phyloP scores from a whole-genome alignment of 176 grass and related monocot species.

The Rhynchospora tenuis region DNA sequence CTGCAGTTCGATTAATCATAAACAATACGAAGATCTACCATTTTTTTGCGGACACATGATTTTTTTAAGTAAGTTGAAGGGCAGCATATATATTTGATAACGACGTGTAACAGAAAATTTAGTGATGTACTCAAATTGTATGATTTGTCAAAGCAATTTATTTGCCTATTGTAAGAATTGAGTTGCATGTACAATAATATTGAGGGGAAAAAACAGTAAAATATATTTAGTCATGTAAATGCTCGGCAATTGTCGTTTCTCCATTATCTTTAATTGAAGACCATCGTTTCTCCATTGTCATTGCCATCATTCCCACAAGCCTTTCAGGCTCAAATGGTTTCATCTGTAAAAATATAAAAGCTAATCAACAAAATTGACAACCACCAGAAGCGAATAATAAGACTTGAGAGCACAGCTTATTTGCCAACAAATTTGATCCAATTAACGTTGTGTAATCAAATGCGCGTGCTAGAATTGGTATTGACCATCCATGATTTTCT shows the following conservation, averaged over 20 bases:
- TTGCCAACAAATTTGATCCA: neutral
- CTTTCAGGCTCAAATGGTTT: too few relatives aligned
- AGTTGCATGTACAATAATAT: neutral
- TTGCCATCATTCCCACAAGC: too few relatives aligned
- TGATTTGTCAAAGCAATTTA: neutral
- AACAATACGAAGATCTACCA: constrained; percentile 54
- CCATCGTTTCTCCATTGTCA: too few relatives aligned
- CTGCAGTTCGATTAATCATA: constrained; percentile 47
- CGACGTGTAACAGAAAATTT: neutral
- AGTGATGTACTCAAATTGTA: neutral
- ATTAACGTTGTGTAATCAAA: neutral
- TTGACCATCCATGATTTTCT: too few relatives aligned
- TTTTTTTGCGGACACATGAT: constrained; percentile 53
- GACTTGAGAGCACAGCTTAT: neutral
- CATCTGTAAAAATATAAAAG: too few relatives aligned
- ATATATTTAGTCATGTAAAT: too few relatives aligned
- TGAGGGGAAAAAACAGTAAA: too few relatives aligned
- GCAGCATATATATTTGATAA: neutral
- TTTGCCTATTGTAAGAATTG: neutral
- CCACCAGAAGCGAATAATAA: neutral
- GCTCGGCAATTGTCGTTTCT: too few relatives aligned
- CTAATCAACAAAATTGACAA: too few relatives aligned
- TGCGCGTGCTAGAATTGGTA: too few relatives aligned
- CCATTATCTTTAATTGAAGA: too few relatives aligned
- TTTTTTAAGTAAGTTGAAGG: neutral